Base-by-base conservation (phyloP, 2,329 filamentous ascomycete species). In the Monosporascus cannonballus region DNA sequence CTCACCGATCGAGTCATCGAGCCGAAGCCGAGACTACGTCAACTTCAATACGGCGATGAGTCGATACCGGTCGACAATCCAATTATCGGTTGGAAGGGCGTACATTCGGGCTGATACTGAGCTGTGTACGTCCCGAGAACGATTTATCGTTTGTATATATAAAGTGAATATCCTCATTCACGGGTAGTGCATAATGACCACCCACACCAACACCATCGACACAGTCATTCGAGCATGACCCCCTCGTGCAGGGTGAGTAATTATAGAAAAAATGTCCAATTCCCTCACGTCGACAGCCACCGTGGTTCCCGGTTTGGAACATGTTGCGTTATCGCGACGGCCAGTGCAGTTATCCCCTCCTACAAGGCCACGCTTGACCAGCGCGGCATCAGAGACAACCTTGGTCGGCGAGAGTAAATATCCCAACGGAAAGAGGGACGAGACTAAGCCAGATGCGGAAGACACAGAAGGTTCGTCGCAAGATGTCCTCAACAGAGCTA, bases 311-410 rank as follows among this genome's bases (percentile, higher is more conserved):
- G 37, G 6, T 11, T 24, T 36, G 4, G n/a, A 25, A 20, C n/a
- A 48, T 49, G 42, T 15, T 30, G 50, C 6, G 37, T 50, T 42
- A 14, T 14, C 11, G n/a, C 39, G 39, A 42, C 39, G 14, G 24
- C 39, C 39, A 20, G 4, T n/a, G 37, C 39, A 53, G 4, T 47
- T 51, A 39, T 36, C 18, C n/a, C 20, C 47, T 25, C 11, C 38
- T 9, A 49, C 27, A 25, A 48, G 44, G 25, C 36, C 34, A 9
- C 54, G 59, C 41, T 56, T 59, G 20, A 45, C 45, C 18, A 61
- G 58, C 3, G 49, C 51, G n/a, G 53, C 54, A 27, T 60, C 62
- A 17, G 60, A 61, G 17, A 56, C 20, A n/a, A 64, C 61, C 20
- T 42, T 64, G 22, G 55, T 59, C 6, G 54, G 56, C 18, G 47